Conservation (phyloP, 2,329 filamentous ascomycete species). For the Chalara sp. region DNA sequence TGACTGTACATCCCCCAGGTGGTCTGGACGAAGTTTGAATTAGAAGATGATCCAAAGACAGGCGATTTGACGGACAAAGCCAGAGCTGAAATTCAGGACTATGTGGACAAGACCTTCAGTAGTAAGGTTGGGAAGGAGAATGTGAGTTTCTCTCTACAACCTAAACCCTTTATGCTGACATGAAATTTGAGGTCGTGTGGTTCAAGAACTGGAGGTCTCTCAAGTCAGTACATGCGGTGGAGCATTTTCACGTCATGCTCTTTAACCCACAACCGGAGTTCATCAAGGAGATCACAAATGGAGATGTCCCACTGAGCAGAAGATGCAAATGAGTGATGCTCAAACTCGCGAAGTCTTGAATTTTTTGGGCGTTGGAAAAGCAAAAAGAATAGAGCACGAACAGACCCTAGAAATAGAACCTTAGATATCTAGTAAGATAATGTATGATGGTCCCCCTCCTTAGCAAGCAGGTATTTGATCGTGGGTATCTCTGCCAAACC, state of each 20-base stretch:
- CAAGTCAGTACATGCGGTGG: slow-evolving; percentile 79
- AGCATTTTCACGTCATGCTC: slow-evolving; percentile 95
- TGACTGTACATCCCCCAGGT: slow-evolving; percentile 28
- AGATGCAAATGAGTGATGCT: slow-evolving; percentile 13
- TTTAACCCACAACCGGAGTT: slow-evolving; percentile 67
- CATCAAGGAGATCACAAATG: slow-evolving; percentile 62
- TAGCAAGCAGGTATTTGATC: too few species aligned
- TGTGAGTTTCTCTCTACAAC: slow-evolving; percentile 33
- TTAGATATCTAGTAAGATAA: too few species aligned
- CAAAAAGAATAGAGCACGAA: too few species aligned
- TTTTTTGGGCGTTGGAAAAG: neutral
- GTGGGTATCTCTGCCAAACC: too few species aligned
- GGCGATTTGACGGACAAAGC: slow-evolving; percentile 58
- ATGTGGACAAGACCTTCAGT: slow-evolving; percentile 62
- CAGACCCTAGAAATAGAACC: too few species aligned
- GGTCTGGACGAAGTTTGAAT: slow-evolving; percentile 84
- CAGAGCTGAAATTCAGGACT: slow-evolving; percentile 60
- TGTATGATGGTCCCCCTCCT: too few species aligned
- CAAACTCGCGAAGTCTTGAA: neutral
- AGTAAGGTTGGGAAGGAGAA: slow-evolving; percentile 41
- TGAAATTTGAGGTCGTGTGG: slow-evolving; percentile 54
- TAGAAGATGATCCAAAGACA: slow-evolving; percentile 57
- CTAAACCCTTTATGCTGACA: neutral
- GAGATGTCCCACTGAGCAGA: slow-evolving; percentile 61
- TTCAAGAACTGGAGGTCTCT: slow-evolving; percentile 85